Base-by-base conservation (phyloP, 352 stramenopile genomes). In the Phytophthora megakarya region DNA sequence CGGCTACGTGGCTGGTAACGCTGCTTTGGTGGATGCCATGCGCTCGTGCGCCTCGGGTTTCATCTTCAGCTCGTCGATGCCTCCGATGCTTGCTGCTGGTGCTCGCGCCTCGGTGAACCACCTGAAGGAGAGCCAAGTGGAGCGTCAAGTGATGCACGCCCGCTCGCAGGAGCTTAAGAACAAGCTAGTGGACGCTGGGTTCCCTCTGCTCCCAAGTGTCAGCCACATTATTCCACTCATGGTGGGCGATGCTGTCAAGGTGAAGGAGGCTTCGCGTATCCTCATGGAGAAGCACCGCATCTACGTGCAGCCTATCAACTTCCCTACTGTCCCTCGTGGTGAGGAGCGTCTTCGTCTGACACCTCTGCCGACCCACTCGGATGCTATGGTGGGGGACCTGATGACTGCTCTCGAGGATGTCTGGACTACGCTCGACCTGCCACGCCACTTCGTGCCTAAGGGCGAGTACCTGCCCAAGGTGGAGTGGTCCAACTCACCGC, bases 231-330 rank as follows among this genome's bases (percentile, higher is more conserved):
- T 96, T 49, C 90, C 90, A 10, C 59, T 97, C 3, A 95, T 97
- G 79, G 88, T 97, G 26, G 77, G 81, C 37, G 90, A 97, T 59
- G 82, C 90, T 10, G 77, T 88, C 38, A 96, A 97, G 72, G 84
- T 92, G 37, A 96, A 97, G 81, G 80, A 90, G 57, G 89, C 89
- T 16, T 95, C 88, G 44, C 81, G 90, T 47, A 86, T 96, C n/a
- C 70, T 97, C 21, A 92, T 97, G 80, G 82, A 97, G 56, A 90
- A 96, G 69, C 73, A 96, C 84, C 78, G 80, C 73, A 97, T 97
- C 52, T 97, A 97, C 76, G 76, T 96, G 39, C 90, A 97, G 85
- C 86, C 90, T 2, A 97, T 97, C 73, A 97, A 97, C 82, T 97
- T 96, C 53, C 90, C 90, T 0, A 97, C 90, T 2, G 90, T 97